Percentiles rank a stretch among this genome's conserved stretches.
Conservation (phyloP, 1,139 yeast species). For the Saccharomyces hybrid region DNA sequence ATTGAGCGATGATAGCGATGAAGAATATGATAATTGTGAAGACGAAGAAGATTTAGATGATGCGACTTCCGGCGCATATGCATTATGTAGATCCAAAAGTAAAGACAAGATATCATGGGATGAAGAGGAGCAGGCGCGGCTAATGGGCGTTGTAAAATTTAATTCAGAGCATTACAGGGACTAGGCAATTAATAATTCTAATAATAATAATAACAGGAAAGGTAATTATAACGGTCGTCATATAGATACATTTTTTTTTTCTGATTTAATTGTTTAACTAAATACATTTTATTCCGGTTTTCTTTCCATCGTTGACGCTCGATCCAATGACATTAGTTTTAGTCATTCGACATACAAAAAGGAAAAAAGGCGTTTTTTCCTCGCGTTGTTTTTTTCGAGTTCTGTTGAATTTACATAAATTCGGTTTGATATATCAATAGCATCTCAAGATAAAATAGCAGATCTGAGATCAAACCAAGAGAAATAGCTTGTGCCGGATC, state of each 20-base stretch:
- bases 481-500: not conserved
- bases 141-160: slow-evolving; percentile 32
- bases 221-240: not conserved
- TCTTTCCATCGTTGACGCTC: not conserved
- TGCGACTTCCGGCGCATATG: slow-evolving; percentile 30
- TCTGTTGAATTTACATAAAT: not conserved
- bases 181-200: slow-evolving; percentile 7
- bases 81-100: slow-evolving; percentile 38
- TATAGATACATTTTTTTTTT: not conserved
- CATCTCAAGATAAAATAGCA: not conserved
- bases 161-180: slow-evolving; percentile 11
- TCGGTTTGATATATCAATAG: not conserved
- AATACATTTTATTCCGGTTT: not conserved
- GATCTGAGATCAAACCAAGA: not conserved
- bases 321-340: not conserved
- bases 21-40: slow-evolving; percentile 18
- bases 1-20: slow-evolving; percentile 22
- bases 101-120: slow-evolving; percentile 37
- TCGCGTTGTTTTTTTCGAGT: not conserved
- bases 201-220: not conserved
- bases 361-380: not conserved
- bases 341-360: not conserved
- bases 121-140: slow-evolving; percentile 34
- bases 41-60: slow-evolving; percentile 22
- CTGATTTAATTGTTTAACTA: not conserved